These are phyloP conservation scores for Mycena sanguinolenta DNA, from an alignment of 768 basidiomycete genomes.

Conservation along the genomic window DNA sequence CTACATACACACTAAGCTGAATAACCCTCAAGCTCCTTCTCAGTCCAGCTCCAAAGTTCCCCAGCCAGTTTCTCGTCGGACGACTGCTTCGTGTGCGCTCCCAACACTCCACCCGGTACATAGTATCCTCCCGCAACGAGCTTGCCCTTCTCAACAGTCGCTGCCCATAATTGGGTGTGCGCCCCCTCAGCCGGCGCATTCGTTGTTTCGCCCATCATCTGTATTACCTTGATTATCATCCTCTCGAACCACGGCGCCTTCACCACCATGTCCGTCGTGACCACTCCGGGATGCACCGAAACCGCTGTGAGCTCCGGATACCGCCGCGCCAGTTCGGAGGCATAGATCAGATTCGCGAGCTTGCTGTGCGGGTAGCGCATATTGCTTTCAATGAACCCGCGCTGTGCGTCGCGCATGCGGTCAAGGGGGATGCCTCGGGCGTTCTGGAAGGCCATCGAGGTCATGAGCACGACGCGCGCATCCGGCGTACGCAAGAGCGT, in stretches of 20 bases:
- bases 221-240: too few relatives aligned
- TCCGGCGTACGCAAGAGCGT: slow-evolving; percentile 46
- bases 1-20: too few relatives aligned
- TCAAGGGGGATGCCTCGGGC: slow-evolving; percentile 7
- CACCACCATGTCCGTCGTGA: neutral
- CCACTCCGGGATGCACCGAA: slow-evolving; percentile 22
- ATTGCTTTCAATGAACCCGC: neutral
- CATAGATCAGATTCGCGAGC: slow-evolving; percentile 19
- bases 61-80: too few relatives aligned
- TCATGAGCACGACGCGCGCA: slow-evolving; percentile 49
- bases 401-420: slow-evolving; percentile 3
- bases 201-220: too few relatives aligned
- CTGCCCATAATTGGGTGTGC: too few relatives aligned
- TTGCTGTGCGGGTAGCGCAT: slow-evolving; percentile 28
- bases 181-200: too few relatives aligned
- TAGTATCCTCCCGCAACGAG: too few relatives aligned
- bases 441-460: slow-evolving; percentile 8
- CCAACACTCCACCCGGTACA: too few relatives aligned
- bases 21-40: too few relatives aligned
- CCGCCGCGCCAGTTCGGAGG: slow-evolving; percentile 23
- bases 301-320: slow-evolving; percentile 15
- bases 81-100: too few relatives aligned
- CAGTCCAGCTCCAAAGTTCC: too few relatives aligned
- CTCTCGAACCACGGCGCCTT: neutral
- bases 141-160: too few relatives aligned